Evolutionary conservation across 2,329 filamentous ascomycete genomes (phyloP).

Genomic region (Fusarium sp.): DNA sequence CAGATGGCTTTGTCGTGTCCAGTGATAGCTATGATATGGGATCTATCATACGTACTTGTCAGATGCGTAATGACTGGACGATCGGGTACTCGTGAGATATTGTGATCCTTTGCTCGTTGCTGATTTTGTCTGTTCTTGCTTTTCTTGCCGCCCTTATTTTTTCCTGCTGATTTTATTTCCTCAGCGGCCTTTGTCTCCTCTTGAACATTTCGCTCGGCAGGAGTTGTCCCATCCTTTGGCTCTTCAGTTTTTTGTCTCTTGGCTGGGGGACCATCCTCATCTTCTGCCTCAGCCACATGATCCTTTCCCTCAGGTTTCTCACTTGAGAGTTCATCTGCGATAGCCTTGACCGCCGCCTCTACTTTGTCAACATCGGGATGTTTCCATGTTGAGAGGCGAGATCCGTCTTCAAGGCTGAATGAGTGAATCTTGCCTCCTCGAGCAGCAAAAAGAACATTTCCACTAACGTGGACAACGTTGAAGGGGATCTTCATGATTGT

Average conservation of each 20-base stretch:
- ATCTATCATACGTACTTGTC: conserved; percentile 70
- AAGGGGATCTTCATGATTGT: conserved; percentile 69
- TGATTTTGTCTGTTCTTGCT: conserved; percentile 49
- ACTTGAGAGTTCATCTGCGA: conserved; percentile 18
- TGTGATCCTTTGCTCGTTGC: conserved; percentile 32
- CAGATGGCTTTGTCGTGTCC: conserved; percentile 93
- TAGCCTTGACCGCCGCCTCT: conserved; percentile 47
- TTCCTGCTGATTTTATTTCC: conserved; percentile 32
- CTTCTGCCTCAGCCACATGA: conserved; percentile 26
- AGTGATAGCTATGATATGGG: conserved; percentile 81
- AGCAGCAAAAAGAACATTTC: conserved; percentile 76
- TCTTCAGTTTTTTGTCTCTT: conserved; percentile 53
- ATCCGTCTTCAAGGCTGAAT: conserved; percentile 70
- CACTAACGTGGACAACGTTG: conserved; percentile 69
- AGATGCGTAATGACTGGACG: conserved; percentile 77
- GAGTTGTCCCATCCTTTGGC: conserved; percentile 36
- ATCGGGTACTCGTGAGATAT: conserved; percentile 57
- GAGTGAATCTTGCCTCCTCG: conserved; percentile 79
- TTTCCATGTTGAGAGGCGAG: conserved; percentile 72
- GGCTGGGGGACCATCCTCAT: conserved; percentile 50
- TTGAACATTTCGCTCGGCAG: conserved; percentile 39
- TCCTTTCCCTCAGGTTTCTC: conserved; percentile 24
- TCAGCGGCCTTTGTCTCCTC: conserved; percentile 16
- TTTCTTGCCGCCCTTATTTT: conserved; percentile 48
- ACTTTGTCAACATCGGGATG: conserved; percentile 58